Evolutionary conservation across 768 basidiomycete genomes (phyloP).

Genomic region (Phlebiopsis gigantea): DNA sequence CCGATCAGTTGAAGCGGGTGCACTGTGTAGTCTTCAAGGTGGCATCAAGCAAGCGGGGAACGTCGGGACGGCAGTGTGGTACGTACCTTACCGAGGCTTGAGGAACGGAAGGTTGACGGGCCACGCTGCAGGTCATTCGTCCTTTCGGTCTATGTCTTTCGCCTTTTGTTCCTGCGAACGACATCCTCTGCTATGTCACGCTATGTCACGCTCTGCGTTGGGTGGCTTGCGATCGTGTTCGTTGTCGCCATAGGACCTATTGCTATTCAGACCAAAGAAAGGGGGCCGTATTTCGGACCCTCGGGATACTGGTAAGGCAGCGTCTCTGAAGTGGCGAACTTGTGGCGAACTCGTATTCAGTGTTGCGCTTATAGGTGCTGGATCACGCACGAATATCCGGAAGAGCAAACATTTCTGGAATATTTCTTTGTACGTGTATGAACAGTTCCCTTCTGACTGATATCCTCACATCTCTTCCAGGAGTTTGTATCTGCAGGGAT

Average conservation of each 20-base stretch:
- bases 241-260: constrained; percentile 34
- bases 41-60: constrained; percentile 39
- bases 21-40: constrained; percentile 28
- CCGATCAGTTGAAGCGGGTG: constrained; percentile 21
- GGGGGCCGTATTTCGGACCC: constrained; percentile 40
- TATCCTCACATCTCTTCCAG: constrained; percentile 13
- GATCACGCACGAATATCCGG: constrained; percentile 37
- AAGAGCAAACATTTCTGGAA: constrained; percentile 34
- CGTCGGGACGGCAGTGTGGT: constrained; percentile 39
- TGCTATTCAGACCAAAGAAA: constrained; percentile 27
- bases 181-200: neutral
- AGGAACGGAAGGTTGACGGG: neutral
- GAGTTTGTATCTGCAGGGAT: constrained; percentile 31
- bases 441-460: neutral
- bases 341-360: neutral
- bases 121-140: constrained; percentile 23
- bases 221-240: constrained; percentile 32
- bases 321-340: too few relatives aligned
- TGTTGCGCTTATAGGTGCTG: constrained; percentile 30
- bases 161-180: constrained; percentile 37
- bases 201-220: constrained; percentile 22
- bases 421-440: constrained; percentile 36
- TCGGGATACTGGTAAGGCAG: constrained; percentile 38
- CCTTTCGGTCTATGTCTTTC: constrained; percentile 29
- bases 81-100: neutral